These are phyloP conservation scores for Xylariales sp. DNA, from an alignment of 2,329 filamentous ascomycete species.

Conservation along the genomic window DNA sequence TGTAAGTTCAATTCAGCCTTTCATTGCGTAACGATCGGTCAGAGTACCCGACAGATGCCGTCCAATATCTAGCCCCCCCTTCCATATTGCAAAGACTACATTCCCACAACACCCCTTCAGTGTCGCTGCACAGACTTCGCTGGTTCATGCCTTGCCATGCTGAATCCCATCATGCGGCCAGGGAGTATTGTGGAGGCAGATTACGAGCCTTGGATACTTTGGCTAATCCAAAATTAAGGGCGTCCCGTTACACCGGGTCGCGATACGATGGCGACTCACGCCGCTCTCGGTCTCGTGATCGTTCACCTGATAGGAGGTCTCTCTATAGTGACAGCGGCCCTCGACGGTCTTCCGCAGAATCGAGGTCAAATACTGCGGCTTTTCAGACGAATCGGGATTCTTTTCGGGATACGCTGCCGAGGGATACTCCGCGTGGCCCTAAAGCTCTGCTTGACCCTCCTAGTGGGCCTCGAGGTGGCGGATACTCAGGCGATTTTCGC, in stretches of 20 bases:
- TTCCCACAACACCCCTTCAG: background rate
- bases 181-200: background rate
- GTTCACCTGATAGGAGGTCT: constrained; percentile 71
- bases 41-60: background rate
- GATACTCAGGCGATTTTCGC: constrained; percentile 73
- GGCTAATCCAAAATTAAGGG: constrained; percentile 51
- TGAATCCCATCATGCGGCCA: background rate
- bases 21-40: constrained; percentile 3
- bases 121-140: background rate
- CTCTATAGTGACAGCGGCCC: constrained; percentile 74
- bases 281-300: constrained; percentile 74
- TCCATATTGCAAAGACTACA: background rate
- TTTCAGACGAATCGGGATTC: constrained; percentile 70
- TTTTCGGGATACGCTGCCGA: constrained; percentile 66
- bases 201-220: constrained; percentile 15
- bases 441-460: constrained; percentile 79
- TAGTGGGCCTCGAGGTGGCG: constrained; percentile 75
- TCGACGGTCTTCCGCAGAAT: constrained; percentile 73
- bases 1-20: constrained; percentile 39
- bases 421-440: constrained; percentile 84
- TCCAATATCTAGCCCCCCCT: background rate
- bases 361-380: constrained; percentile 65
- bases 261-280: constrained; percentile 72
- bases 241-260: constrained; percentile 66
- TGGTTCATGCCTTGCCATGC: constrained; percentile 1